Evolutionary conservation across 2,329 filamentous ascomycete genomes (phyloP).

Genomic region (Trichoderma sp.): DNA sequence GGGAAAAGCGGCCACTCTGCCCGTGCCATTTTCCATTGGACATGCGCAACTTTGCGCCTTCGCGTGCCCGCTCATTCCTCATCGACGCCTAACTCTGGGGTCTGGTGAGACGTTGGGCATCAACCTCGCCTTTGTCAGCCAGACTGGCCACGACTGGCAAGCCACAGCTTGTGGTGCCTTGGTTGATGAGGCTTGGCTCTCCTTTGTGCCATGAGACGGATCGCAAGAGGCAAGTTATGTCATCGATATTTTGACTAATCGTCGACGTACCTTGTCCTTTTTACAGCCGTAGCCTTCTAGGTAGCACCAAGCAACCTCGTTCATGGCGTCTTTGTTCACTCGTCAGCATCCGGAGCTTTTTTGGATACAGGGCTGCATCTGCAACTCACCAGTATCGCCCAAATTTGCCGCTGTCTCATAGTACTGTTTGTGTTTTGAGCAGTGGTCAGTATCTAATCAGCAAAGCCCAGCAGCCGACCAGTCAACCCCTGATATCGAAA

Average conservation of each 20-base stretch:
- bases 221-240: background rate
- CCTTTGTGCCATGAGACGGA: background rate
- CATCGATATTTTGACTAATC: background rate
- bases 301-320: conserved; percentile 95
- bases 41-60: conserved; percentile 14
- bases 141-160: conserved; percentile 2
- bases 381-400: conserved; percentile 70
- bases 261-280: conserved; percentile 87
- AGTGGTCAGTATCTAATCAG: conserved; percentile 11
- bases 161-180: conserved; percentile 19
- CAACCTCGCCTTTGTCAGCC: conserved; percentile 17
- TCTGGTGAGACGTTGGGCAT: conserved; percentile 25
- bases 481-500: background rate
- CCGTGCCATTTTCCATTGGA: background rate
- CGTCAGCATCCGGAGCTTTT: background rate
- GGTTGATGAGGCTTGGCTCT: conserved; percentile 9
- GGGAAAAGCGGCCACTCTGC: background rate
- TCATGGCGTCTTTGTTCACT: conserved; percentile 77
- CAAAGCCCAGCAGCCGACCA: background rate
- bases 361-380: conserved; percentile 3
- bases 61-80: conserved; percentile 22
- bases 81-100: conserved; percentile 40
- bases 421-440: conserved; percentile 55
- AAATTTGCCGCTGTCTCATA: conserved; percentile 97
- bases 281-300: conserved; percentile 94